Conservation (phyloP, 495 filamentous ascomycete genomes). For the Neurospora sublineolata region DNA sequence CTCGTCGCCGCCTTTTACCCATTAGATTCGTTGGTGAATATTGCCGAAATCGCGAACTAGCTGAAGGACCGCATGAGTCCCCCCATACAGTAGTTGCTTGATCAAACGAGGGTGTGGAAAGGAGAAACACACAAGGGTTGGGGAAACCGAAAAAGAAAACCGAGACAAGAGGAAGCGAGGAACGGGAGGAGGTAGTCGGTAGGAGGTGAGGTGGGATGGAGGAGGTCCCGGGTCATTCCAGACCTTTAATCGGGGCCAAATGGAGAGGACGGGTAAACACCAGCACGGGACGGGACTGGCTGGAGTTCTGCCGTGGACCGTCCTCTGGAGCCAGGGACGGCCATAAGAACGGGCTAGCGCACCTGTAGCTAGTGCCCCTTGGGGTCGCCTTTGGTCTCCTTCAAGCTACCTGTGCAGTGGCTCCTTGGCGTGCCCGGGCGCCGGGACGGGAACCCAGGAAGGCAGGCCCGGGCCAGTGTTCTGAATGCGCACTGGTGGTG, state of each 20-base stretch:
- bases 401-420: background rate
- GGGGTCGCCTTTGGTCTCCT: background rate
- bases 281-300: background rate
- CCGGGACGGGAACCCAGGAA: background rate
- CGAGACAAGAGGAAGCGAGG: background rate
- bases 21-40: conserved; percentile 7
- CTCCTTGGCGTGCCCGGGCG: background rate
- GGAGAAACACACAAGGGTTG: background rate
- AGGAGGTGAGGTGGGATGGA: background rate
- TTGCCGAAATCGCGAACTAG: background rate
- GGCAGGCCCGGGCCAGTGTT: background rate
- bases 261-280: background rate
- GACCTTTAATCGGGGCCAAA: background rate
- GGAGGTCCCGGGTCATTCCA: background rate
- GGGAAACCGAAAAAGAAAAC: background rate
- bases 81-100: background rate
- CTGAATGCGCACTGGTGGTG: background rate
- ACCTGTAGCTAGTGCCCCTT: background rate
- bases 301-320: background rate
- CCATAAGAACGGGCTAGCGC: background rate
- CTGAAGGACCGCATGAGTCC: background rate
- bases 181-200: background rate
- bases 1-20: conserved; percentile 10
- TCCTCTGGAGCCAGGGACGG: background rate
- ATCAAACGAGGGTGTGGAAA: background rate